A percentile compares a stretch with the other conserved stretches of the same genome.
phyloP scores from a whole-genome alignment of 768 basidiomycete species.

The Trametopsis cervina region DNA sequence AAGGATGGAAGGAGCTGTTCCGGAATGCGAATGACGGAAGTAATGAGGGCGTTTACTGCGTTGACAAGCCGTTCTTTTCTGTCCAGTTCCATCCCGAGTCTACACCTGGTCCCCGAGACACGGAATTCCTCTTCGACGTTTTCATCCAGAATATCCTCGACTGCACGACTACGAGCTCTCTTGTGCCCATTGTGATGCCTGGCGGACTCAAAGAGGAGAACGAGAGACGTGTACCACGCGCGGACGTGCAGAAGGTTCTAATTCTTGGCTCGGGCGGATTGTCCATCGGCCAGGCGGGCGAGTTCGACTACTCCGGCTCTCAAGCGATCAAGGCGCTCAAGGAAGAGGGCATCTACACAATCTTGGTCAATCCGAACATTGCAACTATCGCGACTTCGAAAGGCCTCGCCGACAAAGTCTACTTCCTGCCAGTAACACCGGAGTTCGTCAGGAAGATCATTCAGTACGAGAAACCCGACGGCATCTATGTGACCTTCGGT shows the following conservation, averaged over 20 bases:
- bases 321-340: conserved; percentile 99
- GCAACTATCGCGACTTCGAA: conserved; percentile 97
- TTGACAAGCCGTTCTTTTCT: conserved; percentile 92
- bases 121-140: conserved; percentile 97
- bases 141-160: conserved; percentile 87
- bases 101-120: conserved; percentile 93
- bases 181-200: conserved; percentile 60
- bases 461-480: conserved; percentile 97
- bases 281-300: conserved; percentile 97
- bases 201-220: conserved; percentile 83
- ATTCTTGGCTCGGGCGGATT: conserved; percentile 96
- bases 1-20: conserved; percentile 92
- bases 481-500: conserved; percentile 98
- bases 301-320: conserved; percentile 99
- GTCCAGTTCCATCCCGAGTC: conserved; percentile 99
- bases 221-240: conserved; percentile 60
- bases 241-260: conserved; percentile 85
- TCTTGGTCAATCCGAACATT: conserved; percentile 98
- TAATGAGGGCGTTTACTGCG: conserved; percentile 96
- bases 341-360: conserved; percentile 98
- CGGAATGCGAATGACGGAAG: conserved; percentile 94
- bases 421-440: conserved; percentile 97
- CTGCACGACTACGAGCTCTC: conserved; percentile 50
- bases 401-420: conserved; percentile 98
- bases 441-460: conserved; percentile 98